Conservation (phyloP, 192 early-diverging fungal genomes). For the Lobosporangium transversale region DNA sequence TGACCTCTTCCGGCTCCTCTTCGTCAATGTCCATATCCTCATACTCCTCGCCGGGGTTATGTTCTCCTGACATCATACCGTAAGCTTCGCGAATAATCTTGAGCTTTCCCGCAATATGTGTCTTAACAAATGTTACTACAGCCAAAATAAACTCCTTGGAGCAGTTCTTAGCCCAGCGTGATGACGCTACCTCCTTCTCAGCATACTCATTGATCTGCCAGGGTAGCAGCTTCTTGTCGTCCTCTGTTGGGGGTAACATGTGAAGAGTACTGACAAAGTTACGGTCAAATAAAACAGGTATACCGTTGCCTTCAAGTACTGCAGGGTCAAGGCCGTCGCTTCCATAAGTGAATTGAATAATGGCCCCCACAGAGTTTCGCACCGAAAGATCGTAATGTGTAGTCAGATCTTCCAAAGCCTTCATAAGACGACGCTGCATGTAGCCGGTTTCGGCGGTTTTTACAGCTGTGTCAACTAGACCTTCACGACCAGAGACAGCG, state of each 20-base stretch:
- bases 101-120: constrained; percentile 65
- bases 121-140: constrained; percentile 66
- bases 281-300: constrained; percentile 89
- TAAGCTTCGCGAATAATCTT: constrained; percentile 63
- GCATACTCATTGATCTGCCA: constrained; percentile 68
- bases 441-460: constrained; percentile 99
- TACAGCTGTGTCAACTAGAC: constrained; percentile 99
- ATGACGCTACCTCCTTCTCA: constrained; percentile 58
- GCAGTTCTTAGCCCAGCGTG: constrained; percentile 63
- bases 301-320: constrained; percentile 87
- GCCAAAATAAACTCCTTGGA: constrained; percentile 72
- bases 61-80: constrained; percentile 61
- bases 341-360: constrained; percentile 97
- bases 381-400: constrained; percentile 97
- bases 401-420: constrained; percentile 96
- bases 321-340: constrained; percentile 97
- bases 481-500: constrained; percentile 99
- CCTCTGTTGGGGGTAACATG: constrained; percentile 21
- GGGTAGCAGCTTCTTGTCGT: constrained; percentile 65
- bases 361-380: constrained; percentile 86
- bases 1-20: constrained; percentile 51
- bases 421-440: constrained; percentile 97
- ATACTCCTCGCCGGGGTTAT: constrained; percentile 64
- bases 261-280: constrained; percentile 66
- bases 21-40: constrained; percentile 64